A percentile compares a stretch with the other conserved stretches of the same genome.
Evolutionary conservation across 2,329 filamentous ascomycete genomes (phyloP).

Genomic region (Epichloe bromicola): DNA sequence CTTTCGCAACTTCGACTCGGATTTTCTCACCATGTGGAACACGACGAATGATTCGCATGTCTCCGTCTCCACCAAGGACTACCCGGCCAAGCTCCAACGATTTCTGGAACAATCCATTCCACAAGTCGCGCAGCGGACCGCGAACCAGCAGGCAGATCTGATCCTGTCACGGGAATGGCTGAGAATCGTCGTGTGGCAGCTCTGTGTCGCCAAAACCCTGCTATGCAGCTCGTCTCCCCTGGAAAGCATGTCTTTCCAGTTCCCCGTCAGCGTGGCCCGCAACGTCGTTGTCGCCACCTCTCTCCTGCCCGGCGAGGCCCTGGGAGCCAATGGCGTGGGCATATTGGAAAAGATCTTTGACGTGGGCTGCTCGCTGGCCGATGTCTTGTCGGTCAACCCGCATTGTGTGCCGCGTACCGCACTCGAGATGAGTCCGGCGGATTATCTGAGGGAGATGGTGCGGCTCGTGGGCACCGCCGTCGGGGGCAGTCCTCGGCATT

Average conservation of each 20-base stretch:
- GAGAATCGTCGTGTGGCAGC: constrained; percentile 15
- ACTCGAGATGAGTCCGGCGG: neutral
- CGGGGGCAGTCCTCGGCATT: constrained; percentile 1
- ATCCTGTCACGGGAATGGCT: constrained; percentile 16
- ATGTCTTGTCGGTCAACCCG: constrained; percentile 7
- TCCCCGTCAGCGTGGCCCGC: constrained; percentile 14
- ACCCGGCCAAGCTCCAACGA: constrained; percentile 6
- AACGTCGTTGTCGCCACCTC: constrained; percentile 13
- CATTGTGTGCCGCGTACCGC: constrained; percentile 1
- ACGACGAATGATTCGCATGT: constrained; percentile 1
- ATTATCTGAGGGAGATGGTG: constrained; percentile 2
- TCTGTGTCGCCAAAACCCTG: constrained; percentile 13
- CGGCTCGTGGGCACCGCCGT: neutral
- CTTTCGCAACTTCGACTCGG: constrained; percentile 14
- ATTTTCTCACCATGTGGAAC: constrained; percentile 18
- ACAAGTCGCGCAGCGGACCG: constrained; percentile 5
- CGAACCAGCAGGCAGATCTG: constrained; percentile 14
- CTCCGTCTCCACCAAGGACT: neutral
- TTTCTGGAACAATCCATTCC: constrained; percentile 8
- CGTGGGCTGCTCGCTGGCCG: constrained; percentile 19
- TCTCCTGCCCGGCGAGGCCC: constrained; percentile 12
- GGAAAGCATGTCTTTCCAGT: constrained; percentile 15
- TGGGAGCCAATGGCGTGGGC: constrained; percentile 20
- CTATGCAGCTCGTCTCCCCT: constrained; percentile 8
- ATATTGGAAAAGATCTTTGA: constrained; percentile 23